Conservation (phyloP, 345 rosid genomes). For the Dipteronia dyeriana region DNA sequence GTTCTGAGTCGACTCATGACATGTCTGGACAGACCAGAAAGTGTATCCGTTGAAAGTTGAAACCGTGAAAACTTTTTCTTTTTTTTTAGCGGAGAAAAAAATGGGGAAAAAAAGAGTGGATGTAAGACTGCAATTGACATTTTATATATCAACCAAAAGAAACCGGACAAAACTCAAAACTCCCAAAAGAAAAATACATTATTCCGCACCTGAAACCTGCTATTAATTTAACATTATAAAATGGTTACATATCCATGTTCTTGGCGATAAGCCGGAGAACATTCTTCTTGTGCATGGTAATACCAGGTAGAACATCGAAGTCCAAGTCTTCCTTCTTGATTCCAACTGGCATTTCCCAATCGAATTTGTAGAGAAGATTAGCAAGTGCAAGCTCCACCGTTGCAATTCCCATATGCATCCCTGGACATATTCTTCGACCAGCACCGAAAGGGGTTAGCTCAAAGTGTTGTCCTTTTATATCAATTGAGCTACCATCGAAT, state of each 20-base stretch:
- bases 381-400: slow-evolving; percentile 25
- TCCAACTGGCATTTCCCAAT: slow-evolving; percentile 30
- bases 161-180: too few species aligned
- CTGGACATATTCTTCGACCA: slow-evolving; percentile 40
- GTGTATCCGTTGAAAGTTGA: too few species aligned
- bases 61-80: too few species aligned
- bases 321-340: slow-evolving; percentile 23
- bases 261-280: background rate
- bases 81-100: too few species aligned
- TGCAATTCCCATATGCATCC: slow-evolving; percentile 17
- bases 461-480: slow-evolving; percentile 27
- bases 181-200: too few species aligned
- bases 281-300: slow-evolving; percentile 13
- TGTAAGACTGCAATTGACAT: too few species aligned
- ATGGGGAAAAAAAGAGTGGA: too few species aligned
- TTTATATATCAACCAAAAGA: too few species aligned
- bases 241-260: background rate
- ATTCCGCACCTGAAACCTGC: too few species aligned
- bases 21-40: too few species aligned
- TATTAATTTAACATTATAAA: too few species aligned
- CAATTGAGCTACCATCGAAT: slow-evolving; percentile 19
- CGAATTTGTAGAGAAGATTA: slow-evolving; percentile 26
- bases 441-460: slow-evolving; percentile 34
- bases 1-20: too few species aligned
- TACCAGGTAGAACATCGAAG: slow-evolving; percentile 11